Evolutionary conservation across 208 protist genomes (phyloP), one percentile per base, ranked within the genome.

Genomic region (Acanthamoeba lenticulata): DNA sequence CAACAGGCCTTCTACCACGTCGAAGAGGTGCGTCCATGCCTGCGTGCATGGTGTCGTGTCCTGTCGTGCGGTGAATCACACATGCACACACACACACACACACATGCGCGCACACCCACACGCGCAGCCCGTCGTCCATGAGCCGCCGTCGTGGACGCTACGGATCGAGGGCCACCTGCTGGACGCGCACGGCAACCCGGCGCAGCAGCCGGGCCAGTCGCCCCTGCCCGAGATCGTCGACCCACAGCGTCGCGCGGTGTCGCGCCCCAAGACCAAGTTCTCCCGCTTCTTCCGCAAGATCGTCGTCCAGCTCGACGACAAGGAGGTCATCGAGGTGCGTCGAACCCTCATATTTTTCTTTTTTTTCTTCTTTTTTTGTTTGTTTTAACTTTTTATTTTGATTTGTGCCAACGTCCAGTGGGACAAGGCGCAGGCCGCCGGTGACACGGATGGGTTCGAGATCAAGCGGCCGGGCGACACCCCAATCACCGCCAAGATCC

Each of bases 251-350:
- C 85, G 47, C 85, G 69, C 77, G 44, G 36, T 44, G 19, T 86
- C 77, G 34, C 77, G 77, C 15, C 77, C 77, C 24, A 72, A 62
- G 32, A 91, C 17, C 47, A 91, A 91, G 40, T 91, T 91, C 57
- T 91, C 85, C 2, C 45, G 57, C 11, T 91, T 91, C 55, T 91
- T 91, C 38, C 85, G 57, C 55, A 91, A 91, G 85, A 36, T 91
- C 36, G 19, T 91, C 11, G 57, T 91, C 1, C 85, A 91, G 85
- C 55, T 91, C 52, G 57, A 91, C 57, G 34, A 89, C 6, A 91
- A 72, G 36, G 57, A 72, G 5, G 34, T 91, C 15, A 72, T 72
- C 38, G 85, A 72, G 74, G 42, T 45, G 21, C 4, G 15, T 11
- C 69, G 2, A 9, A 24, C 69, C 38, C 69, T 38, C 15, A 13